Percentiles rank a stretch among this genome's conserved stretches.
These are phyloP conservation scores for Cladosporium sp. DNA, from an alignment of 2,329 filamentous ascomycete species.

Conservation along the genomic window DNA sequence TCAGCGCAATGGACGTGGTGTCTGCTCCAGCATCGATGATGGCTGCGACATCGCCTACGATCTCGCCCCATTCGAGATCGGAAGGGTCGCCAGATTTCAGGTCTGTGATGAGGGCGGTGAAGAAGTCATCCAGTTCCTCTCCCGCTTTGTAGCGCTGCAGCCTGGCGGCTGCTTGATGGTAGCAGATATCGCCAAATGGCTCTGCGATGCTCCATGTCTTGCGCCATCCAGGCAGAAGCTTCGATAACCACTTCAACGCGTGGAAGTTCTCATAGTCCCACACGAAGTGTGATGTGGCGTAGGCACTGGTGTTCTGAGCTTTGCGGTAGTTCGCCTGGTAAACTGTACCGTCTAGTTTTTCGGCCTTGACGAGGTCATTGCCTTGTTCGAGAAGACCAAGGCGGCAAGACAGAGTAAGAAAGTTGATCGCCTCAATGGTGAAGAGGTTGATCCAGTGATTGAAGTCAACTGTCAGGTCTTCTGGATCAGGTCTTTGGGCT, in stretches of 20 bases:
- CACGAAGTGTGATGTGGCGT: not conserved
- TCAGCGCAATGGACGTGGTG: constrained; percentile 17
- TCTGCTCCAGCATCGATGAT: constrained; percentile 38
- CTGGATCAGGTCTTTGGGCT: no score
- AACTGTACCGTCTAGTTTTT: not conserved
- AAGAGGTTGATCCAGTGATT: constrained; percentile 11
- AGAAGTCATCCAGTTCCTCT: constrained; percentile 45
- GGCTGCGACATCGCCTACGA: constrained; percentile 43
- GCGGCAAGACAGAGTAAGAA: not conserved
- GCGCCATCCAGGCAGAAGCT: not conserved
- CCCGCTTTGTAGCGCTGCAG: constrained; percentile 37
- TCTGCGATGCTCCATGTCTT: not conserved
- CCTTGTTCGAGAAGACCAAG: not conserved
- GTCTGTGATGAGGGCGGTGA: no score
- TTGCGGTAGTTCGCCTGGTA: not conserved
- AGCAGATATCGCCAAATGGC: not conserved
- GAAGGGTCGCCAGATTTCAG: constrained; percentile 23
- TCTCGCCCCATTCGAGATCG: constrained; percentile 29
- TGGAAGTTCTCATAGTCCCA: not conserved
- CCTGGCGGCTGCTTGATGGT: constrained; percentile 13
- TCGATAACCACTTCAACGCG: not conserved
- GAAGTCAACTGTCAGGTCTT: not conserved
- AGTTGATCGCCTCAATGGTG: constrained; percentile 11
- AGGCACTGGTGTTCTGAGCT: not conserved
- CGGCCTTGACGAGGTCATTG: not conserved